These are phyloP conservation scores for Gossypium ekmanianum DNA, from an alignment of 345 rosid species.

Conservation along the genomic window DNA sequence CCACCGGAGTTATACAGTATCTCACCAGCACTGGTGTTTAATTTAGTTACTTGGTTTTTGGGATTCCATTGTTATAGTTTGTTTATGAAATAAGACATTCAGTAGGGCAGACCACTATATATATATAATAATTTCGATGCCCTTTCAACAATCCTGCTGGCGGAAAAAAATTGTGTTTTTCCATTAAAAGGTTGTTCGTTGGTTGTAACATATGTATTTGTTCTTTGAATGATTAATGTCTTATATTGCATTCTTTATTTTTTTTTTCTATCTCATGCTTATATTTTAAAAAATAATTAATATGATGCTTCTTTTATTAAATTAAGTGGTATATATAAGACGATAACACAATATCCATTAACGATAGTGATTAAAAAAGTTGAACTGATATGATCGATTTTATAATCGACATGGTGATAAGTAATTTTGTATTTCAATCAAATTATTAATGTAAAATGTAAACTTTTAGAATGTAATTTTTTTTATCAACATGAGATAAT, in stretches of 20 bases:
- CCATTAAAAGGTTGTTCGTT: not conserved
- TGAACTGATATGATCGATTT: too few relatives aligned
- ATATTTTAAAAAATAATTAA: not conserved
- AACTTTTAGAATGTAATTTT: too few relatives aligned
- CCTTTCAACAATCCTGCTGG: not conserved
- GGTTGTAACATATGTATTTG: not conserved
- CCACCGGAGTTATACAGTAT: slow-evolving; percentile 9
- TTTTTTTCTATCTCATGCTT: not conserved
- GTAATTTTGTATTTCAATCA: too few relatives aligned
- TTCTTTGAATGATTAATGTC: not conserved
- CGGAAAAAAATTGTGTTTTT: not conserved
- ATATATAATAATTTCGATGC: not conserved
- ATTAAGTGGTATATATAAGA: too few relatives aligned
- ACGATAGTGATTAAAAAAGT: too few relatives aligned
- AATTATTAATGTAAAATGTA: too few relatives aligned
- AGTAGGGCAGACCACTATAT: not conserved
- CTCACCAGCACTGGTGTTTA: not conserved
- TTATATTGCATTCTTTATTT: not conserved
- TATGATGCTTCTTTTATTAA: too few relatives aligned
- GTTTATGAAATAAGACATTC: not conserved
- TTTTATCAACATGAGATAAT: too few relatives aligned
- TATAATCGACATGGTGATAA: too few relatives aligned
- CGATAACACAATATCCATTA: too few relatives aligned
- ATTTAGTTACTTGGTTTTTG: not conserved
- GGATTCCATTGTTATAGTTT: not conserved